phyloP scores from a whole-genome alignment of 2,329 filamentous ascomycete genomes.

The Aspergillus fructus region DNA sequence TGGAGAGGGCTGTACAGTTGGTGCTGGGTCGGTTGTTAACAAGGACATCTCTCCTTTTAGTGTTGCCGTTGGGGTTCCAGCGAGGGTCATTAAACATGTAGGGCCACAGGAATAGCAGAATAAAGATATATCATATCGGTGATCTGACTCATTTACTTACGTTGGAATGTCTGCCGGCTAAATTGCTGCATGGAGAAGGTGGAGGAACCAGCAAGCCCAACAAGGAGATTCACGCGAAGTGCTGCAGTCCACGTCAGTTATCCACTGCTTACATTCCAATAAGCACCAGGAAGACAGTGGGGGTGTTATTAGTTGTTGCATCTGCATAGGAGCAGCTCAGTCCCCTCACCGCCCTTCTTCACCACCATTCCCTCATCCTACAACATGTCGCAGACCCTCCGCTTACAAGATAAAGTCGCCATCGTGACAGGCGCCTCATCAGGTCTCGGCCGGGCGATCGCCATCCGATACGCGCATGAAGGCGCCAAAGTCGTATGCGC shows the following conservation, averaged over 20 bases:
- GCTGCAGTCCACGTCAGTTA: too few relatives aligned
- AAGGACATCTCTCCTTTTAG: constrained; percentile 33
- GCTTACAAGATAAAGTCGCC: constrained; percentile 35
- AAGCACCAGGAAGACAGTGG: too few relatives aligned
- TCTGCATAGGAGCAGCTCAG: too few relatives aligned
- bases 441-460: constrained; percentile 49
- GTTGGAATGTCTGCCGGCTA: neutral
- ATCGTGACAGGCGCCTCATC: constrained; percentile 51
- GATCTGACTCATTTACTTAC: too few relatives aligned
- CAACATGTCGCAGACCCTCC: neutral
- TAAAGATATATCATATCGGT: too few relatives aligned
- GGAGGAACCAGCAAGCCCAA: neutral
- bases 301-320: too few relatives aligned
- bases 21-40: constrained; percentile 41
- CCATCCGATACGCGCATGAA: constrained; percentile 41
- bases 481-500: constrained; percentile 47
- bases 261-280: too few relatives aligned
- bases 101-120: neutral
- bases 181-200: neutral
- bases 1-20: constrained; percentile 42
- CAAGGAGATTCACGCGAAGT: too few relatives aligned
- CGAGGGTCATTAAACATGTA: neutral
- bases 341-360: neutral
- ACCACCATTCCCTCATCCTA: neutral
- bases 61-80: constrained; percentile 27